These are phyloP conservation scores for Stromatinia cepivora DNA, from an alignment of 2,329 filamentous ascomycete genomes.

Conservation along the genomic window DNA sequence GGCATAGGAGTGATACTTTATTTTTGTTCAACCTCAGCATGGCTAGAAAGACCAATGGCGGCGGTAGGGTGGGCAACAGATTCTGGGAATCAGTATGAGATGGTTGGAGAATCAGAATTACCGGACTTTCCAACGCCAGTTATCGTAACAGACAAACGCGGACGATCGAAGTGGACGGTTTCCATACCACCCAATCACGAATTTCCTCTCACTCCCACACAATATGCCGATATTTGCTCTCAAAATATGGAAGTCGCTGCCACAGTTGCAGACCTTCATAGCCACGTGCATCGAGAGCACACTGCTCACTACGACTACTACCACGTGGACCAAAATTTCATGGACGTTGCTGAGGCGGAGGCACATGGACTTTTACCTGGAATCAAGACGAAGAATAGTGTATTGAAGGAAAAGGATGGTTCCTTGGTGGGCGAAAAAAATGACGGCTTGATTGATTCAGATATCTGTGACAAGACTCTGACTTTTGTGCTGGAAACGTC, in stretches of 20 bases:
- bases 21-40: slow-evolving; percentile 44
- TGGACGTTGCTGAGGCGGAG: slow-evolving; percentile 75
- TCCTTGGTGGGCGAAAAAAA: slow-evolving; percentile 51
- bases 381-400: slow-evolving; percentile 41
- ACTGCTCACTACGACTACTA: slow-evolving; percentile 56
- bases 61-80: slow-evolving; percentile 46
- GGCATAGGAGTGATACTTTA: slow-evolving; percentile 55
- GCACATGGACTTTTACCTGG: slow-evolving; percentile 57
- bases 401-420: slow-evolving; percentile 37
- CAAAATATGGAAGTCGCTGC: slow-evolving; percentile 66
- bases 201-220: slow-evolving; percentile 65
- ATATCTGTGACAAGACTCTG: slow-evolving; percentile 67
- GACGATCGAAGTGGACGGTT: slow-evolving; percentile 74
- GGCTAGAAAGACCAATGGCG: slow-evolving; percentile 39
- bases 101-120: slow-evolving; percentile 64
- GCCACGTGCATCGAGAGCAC: slow-evolving; percentile 46
- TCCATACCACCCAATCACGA: slow-evolving; percentile 67
- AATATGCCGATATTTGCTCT: slow-evolving; percentile 69
- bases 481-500: slow-evolving; percentile 75
- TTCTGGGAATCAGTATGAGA: slow-evolving; percentile 58
- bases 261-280: slow-evolving; percentile 54
- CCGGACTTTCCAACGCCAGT: slow-evolving; percentile 73
- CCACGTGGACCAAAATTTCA: slow-evolving; percentile 64
- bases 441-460: slow-evolving; percentile 48
- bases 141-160: slow-evolving; percentile 64